Percentiles rank a stretch among this genome's conserved stretches.
Evolutionary conservation across 2,329 filamentous ascomycete genomes (phyloP).

Genomic region (Botrytis squamosa): DNA sequence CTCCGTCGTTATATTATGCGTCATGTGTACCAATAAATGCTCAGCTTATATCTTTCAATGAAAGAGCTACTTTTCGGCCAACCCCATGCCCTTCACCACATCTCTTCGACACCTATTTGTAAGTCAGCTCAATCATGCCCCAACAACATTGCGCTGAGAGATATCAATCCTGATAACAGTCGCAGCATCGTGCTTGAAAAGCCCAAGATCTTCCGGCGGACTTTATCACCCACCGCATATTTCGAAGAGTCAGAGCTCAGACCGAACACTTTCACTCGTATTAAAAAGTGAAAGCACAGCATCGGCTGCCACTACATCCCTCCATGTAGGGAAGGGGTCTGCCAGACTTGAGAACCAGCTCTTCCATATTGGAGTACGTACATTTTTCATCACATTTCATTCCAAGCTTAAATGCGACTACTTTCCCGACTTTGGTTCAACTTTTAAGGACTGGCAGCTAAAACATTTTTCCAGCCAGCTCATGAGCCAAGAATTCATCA

Average conservation of each 20-base stretch:
- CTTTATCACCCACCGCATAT: background rate
- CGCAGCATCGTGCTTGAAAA: background rate
- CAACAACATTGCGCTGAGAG: accelerated
- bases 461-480: background rate
- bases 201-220: background rate
- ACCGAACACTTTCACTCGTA: background rate
- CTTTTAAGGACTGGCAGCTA: background rate
- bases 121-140: background rate
- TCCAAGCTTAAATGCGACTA: background rate
- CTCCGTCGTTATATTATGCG: background rate
- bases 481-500: too few species aligned
- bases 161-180: background rate
- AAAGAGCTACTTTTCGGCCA: background rate
- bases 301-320: accelerated
- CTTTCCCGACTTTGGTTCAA: too few species aligned
- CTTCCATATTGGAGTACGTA: background rate
- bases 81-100: too few species aligned
- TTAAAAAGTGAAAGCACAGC: too few species aligned
- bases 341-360: background rate
- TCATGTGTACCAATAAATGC: too few species aligned
- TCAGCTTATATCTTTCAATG: background rate
- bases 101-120: background rate
- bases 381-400: background rate
- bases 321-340: accelerated
- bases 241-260: background rate